Base-by-base conservation (phyloP, 257 asterid genomes). In the Phtheirospermum japonicum region DNA sequence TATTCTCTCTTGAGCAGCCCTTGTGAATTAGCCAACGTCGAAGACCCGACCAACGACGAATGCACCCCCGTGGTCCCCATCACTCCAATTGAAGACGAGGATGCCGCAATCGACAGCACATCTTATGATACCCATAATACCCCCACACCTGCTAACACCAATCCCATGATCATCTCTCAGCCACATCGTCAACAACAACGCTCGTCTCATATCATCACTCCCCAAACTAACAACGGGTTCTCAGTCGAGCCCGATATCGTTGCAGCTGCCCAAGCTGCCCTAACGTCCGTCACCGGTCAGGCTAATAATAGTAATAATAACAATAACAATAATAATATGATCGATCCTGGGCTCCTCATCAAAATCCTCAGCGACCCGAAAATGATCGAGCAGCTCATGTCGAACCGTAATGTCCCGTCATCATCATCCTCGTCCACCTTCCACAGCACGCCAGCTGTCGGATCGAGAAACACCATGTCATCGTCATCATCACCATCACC, bases 1-100 rank as follows among this genome's bases (percentile, higher is more conserved):
- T 70, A 64, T 39, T 51, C 48, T 9, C 57, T 40, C 57, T 64
- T 36, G 26, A 19, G 68, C 89, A 93, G 99, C 74, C 97, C 99
- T 57, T 64, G 79, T 20, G 61, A 61, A 34, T 74, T 61, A 31
- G 28, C 11, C 5, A 70, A 59, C 3, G 73, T 56, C 2, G 92
- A 85, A 40, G 75, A 66, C 55, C 63, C 80, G 4, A 31, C 14
- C 55, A 59, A 69, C 58, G 49, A 71, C 56, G 53, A 78, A 45
- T 73, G 55, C 57, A 74, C 80, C 18, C 77, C 85, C 13, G 63
- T 77, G 72, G 75, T 93, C 67, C 99, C 97, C 39, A 60, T 87
- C 57, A 89, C 91, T 30, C 80, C 99, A 46, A 80, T 89, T 23
- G 99, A 93, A 81, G 99, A 93, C 4, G 99, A 93, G 63, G 99